Conservation (phyloP, 2,329 filamentous ascomycete genomes). For the Huntiella moniliformis region DNA sequence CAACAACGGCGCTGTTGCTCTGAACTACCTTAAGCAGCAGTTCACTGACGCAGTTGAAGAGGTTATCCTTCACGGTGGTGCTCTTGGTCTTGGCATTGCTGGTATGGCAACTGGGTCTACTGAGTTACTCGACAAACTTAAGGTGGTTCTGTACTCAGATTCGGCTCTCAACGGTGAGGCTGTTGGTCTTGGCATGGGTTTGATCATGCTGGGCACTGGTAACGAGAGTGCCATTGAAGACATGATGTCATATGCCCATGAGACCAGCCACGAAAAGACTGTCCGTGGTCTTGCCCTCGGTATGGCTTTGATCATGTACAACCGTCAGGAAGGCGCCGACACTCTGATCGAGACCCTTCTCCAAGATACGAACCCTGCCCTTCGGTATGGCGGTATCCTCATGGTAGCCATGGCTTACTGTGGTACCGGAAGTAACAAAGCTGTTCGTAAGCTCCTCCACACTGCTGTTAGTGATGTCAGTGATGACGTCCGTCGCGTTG, state of each 20-base stretch:
- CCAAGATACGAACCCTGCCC: conserved; percentile 78
- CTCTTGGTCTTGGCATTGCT: conserved; percentile 83
- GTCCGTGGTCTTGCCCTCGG: conserved; percentile 87
- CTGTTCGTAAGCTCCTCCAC: conserved; percentile 85
- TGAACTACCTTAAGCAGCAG: conserved; percentile 59
- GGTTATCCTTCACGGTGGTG: conserved; percentile 91
- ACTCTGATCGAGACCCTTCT: conserved; percentile 85
- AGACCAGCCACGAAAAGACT: conserved; percentile 98
- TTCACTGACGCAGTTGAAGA: conserved; percentile 67
- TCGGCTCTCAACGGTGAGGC: conserved; percentile 95
- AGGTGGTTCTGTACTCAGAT: conserved; percentile 74
- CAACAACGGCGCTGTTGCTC: conserved; percentile 83
- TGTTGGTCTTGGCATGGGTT: conserved; percentile 85
- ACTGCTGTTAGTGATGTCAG: conserved; percentile 96
- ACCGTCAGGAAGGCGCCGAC: conserved; percentile 83
- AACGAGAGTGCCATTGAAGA: conserved; percentile 84
- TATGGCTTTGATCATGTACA: conserved; percentile 98
- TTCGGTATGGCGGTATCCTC: conserved; percentile 95
- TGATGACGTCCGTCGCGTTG: conserved; percentile 87
- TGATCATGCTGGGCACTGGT: conserved; percentile 97
- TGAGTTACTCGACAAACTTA: conserved; percentile 79
- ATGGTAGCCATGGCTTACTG: conserved; percentile 97
- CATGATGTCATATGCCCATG: conserved; percentile 95
- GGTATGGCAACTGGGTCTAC: conserved; percentile 92
- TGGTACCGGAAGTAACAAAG: conserved; percentile 95